These are phyloP conservation scores for Diutina neorugosa DNA, from an alignment of 1,139 yeast genomes.

Conservation along the genomic window DNA sequence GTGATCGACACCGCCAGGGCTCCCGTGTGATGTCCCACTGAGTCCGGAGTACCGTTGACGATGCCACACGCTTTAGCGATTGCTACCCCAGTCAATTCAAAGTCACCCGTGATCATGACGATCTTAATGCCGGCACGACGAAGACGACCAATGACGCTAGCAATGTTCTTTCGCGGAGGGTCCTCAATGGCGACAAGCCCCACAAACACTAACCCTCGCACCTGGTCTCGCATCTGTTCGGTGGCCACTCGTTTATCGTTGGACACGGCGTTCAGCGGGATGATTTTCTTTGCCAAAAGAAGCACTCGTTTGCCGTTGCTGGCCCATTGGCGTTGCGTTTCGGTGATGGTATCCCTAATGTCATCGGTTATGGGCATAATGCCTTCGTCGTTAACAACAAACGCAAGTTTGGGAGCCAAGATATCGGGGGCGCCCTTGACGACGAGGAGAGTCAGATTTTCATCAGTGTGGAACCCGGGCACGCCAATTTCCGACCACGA, in stretches of 20 bases:
- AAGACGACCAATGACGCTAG: conserved; percentile 23
- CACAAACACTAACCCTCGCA: conserved; percentile 15
- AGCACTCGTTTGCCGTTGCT: conserved; percentile 35
- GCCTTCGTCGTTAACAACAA: conserved; percentile 8
- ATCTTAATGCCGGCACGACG: conserved; percentile 38
- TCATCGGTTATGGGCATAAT: conserved; percentile 7
- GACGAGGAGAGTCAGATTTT: conserved; percentile 12
- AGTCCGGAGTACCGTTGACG: conserved; percentile 19
- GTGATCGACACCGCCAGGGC: conserved; percentile 22
- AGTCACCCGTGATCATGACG: conserved; percentile 46
- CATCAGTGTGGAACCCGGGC: conserved; percentile 8
- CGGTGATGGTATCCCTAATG: conserved; percentile 12
- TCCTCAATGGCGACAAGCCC: conserved; percentile 40
- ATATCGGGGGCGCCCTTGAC: conserved; percentile 44
- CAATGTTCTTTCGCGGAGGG: conserved; percentile 36
- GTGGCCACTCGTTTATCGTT: conserved; percentile 5
- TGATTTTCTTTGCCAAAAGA: conserved; percentile 20
- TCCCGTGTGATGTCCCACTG: conserved; percentile 7
- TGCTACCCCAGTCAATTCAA: conserved; percentile 38
- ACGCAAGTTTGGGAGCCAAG: conserved; percentile 21
- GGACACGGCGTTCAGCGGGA: conserved; percentile 9
- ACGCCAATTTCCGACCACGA: conserved; percentile 9
- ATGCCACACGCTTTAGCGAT: conserved; percentile 39
- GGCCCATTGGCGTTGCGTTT: conserved; percentile 27
- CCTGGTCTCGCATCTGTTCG: background rate